Evolutionary conservation across 768 basidiomycete genomes (phyloP).

Genomic region (Kwoniella dendrophila): DNA sequence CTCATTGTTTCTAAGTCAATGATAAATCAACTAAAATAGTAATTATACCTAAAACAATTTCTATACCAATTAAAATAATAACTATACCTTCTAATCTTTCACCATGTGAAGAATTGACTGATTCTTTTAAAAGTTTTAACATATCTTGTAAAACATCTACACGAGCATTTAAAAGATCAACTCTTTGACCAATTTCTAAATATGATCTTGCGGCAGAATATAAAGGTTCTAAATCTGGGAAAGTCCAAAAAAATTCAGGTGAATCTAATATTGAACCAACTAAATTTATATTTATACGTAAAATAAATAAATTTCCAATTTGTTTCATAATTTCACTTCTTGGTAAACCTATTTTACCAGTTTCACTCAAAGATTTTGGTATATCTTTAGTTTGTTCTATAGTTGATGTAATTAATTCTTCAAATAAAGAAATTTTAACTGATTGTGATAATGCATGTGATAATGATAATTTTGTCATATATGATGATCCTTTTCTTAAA

Average conservation of each 20-base stretch:
- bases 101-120: conserved; percentile 84
- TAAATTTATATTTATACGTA: conserved; percentile 90
- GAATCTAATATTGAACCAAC: conserved; percentile 97
- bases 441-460: conserved; percentile 95
- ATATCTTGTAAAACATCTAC: conserved; percentile 97
- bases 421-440: conserved; percentile 96
- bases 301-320: conserved; percentile 89
- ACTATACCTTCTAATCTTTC: conserved; percentile 92
- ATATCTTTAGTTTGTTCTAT: conserved; percentile 97
- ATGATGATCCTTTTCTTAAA: conserved; percentile 87
- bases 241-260: conserved; percentile 95
- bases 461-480: conserved; percentile 94
- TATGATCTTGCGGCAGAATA: conserved; percentile 93
- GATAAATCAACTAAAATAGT: conserved; percentile 82
- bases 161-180: conserved; percentile 87
- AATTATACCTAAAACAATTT: conserved; percentile 78
- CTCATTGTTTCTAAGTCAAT: neutral
- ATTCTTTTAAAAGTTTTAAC: conserved; percentile 91
- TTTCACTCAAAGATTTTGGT: conserved; percentile 87
- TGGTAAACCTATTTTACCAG: conserved; percentile 79
- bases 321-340: conserved; percentile 91
- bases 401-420: conserved; percentile 85
- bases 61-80: conserved; percentile 71
- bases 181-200: conserved; percentile 90
- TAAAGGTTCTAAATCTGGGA: conserved; percentile 89